Percentiles rank a stretch among this genome's conserved stretches.
phyloP scores from a whole-genome alignment of 2,329 filamentous ascomycete genomes.

The Colletotrichum somersetense region DNA sequence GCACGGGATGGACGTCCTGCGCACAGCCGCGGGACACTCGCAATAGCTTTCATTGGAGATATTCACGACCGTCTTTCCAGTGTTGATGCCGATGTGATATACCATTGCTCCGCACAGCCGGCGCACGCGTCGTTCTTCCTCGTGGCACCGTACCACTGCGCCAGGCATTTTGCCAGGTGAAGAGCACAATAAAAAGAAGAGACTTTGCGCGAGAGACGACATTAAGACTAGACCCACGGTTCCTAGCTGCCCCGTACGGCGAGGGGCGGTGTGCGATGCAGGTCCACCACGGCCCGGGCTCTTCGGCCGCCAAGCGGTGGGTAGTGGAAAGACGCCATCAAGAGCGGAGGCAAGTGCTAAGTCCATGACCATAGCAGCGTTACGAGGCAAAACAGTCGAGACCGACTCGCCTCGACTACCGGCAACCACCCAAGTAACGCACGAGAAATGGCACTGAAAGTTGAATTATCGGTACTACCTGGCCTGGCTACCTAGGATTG shows the following conservation, averaged over 20 bases:
- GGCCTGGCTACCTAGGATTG: constrained; percentile 39
- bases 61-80: too few species aligned
- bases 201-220: not conserved
- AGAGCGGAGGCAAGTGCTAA: too few species aligned
- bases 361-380: not conserved
- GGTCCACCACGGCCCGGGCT: constrained; percentile 22
- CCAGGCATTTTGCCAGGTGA: not conserved
- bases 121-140: too few species aligned
- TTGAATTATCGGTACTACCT: constrained; percentile 39
- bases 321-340: not conserved
- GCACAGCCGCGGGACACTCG: not conserved
- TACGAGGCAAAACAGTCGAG: not conserved
- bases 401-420: not conserved
- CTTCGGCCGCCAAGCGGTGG: constrained; percentile 1
- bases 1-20: not conserved
- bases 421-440: too few species aligned
- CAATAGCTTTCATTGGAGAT: not conserved
- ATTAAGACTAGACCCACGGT: constrained; percentile 22
- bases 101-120: too few species aligned
- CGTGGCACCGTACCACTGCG: too few species aligned
- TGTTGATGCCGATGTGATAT: too few species aligned
- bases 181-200: not conserved
- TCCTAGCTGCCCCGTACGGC: constrained; percentile 15
- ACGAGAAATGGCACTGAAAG: constrained; percentile 15
- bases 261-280: constrained; percentile 36